Evolutionary conservation across 164 flowering plant genomes (phyloP).

Genomic region (Tinospora cordifolia): DNA sequence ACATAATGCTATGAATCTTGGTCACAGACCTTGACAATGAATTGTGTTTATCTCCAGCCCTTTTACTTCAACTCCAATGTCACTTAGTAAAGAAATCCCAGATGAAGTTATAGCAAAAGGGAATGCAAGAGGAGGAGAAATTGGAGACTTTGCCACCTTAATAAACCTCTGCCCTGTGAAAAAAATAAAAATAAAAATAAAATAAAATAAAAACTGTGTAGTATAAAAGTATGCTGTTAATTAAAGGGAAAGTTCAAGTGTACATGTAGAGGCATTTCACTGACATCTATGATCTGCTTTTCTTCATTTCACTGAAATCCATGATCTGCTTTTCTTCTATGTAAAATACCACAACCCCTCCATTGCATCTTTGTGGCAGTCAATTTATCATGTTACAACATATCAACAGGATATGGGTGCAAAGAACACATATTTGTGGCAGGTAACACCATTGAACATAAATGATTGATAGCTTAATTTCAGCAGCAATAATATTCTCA

Average conservation of each 20-base stretch:
- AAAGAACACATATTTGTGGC: no score
- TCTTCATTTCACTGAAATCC: background rate
- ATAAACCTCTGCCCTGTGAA: constrained; percentile 60
- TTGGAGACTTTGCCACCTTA: constrained; percentile 82
- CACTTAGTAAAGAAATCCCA: constrained; percentile 51
- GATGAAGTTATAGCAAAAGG: constrained; percentile 49
- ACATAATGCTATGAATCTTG: background rate
- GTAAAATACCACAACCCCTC: background rate
- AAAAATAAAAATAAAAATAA: no score
- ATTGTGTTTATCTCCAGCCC: constrained; percentile 61
- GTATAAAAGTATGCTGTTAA: background rate
- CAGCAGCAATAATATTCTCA: no score
- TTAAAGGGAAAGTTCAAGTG: background rate
- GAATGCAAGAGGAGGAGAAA: constrained; percentile 68
- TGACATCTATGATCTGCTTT: background rate
- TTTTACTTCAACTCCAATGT: constrained; percentile 50
- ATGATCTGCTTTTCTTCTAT: background rate
- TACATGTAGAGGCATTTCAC: background rate
- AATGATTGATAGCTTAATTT: no score
- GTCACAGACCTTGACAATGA: constrained; percentile 48
- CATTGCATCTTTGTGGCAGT: background rate
- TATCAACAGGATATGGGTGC: no score
- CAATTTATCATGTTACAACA: background rate
- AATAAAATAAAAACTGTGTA: background rate
- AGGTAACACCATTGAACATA: no score